phyloP scores from a whole-genome alignment of 225 moss, liverwort and hornwort species.

The Anthoceros angustus region DNA sequence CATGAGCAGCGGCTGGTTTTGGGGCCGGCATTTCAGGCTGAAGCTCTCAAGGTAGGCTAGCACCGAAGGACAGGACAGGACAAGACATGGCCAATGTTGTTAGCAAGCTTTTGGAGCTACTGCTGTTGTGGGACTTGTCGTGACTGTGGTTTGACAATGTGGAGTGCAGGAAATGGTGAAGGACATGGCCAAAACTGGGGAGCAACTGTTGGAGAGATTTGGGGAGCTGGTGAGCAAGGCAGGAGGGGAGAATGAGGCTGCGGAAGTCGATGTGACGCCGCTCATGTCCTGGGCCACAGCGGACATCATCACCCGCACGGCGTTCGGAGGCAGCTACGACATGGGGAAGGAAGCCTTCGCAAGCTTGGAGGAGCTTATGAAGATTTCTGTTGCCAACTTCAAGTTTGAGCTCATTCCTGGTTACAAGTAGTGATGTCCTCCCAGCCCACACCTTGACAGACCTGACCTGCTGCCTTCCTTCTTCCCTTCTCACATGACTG shows the following conservation, averaged over 20 bases:
- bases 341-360: constrained; percentile 17
- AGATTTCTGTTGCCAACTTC: constrained; percentile 8
- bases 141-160: not conserved
- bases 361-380: constrained; percentile 9
- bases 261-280: constrained; percentile 16
- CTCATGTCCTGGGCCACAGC: constrained; percentile 17
- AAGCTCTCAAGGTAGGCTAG: constrained; percentile 15
- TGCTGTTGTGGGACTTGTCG: not conserved
- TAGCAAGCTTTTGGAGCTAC: not conserved
- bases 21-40: constrained; percentile 21
- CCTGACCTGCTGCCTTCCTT: not conserved
- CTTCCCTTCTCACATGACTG: not conserved
- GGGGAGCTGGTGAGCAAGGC: constrained; percentile 12
- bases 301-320: constrained; percentile 24
- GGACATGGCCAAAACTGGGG: constrained; percentile 13
- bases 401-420: constrained; percentile 17
- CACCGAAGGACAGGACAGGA: not conserved
- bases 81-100: not conserved
- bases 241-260: not conserved
- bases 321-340: constrained; percentile 26
- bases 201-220: constrained; percentile 7
- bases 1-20: constrained; percentile 21
- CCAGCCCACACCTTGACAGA: not conserved
- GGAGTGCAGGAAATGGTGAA: constrained; percentile 17
- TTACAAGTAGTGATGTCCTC: constrained; percentile 8